Evolutionary conservation across 1,284 basidiomycete species (phyloP), one percentile per base, ranked within the genome.

Genomic region (Coniophora puteana): DNA sequence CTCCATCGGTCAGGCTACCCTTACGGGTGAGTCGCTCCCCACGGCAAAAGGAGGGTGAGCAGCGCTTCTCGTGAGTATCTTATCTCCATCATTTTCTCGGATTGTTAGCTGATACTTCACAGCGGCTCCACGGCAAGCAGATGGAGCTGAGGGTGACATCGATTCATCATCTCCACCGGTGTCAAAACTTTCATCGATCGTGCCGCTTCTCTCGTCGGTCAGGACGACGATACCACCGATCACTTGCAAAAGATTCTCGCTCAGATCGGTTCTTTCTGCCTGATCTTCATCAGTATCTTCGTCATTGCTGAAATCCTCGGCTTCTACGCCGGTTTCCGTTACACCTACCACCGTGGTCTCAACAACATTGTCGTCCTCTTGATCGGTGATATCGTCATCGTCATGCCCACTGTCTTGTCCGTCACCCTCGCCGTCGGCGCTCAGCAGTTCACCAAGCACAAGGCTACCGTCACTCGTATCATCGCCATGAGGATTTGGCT

Each of bases 321-420:
- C 52, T 76, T 94, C 45, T 94, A 94, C 65, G 86, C 89, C 41
- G 86, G 80, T 34, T 94, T 89, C 86, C 75, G 74, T 45, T 95
- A 89, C 77, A 67, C 59, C 38, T 98, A 98, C 76, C 91, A 93
- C 60, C 85, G 84, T 51, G 93, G 93, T 74, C 85, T 97, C 54
- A 84, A 97, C 77, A 89, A 93, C 76, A 93, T 96, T 69, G 80
- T 96, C 36, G 92, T 96, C 54, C 88, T 96, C 64, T 78, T 97
- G 78, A 96, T 97, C 71, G 91, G 93, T 78, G 93, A 93, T 79
- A 96, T 97, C 60, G 93, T 93, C 61, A 96, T 96, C 71, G 93
- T 93, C 63, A 95, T 97, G 93, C 93, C 93, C 55, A 95, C 92
- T 52, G 93, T 97, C 53, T 69, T 95, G 51, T 94, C 93, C 44